Evolutionary conservation across 192 early-diverging fungal species (phyloP), one percentile per base, ranked within the genome.

Genomic region (Helicostylum pulchrum): DNA sequence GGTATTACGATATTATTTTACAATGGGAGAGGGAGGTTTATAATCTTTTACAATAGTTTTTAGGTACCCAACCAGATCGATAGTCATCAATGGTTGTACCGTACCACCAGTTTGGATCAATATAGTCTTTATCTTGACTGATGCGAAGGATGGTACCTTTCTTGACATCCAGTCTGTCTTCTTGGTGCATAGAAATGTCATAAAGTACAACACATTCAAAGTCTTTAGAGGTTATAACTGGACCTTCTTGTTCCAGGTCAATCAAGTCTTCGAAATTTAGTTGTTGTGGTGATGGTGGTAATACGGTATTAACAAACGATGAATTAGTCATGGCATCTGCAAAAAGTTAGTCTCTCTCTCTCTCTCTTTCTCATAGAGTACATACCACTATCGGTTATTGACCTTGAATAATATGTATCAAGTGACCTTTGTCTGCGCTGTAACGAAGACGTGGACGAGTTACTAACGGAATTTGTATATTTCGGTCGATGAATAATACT

Each of bases 151-250:
- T 19, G 12, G 51, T 39, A 23, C 64, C 64, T 49, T 49, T 47
- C 20, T 49, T 46, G 9, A 56, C 20, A 66, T 57, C 46, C 23
- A 66, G 53, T 14, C n/a, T 47, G 15, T 66, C 64, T n/a, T 46
- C 50, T 17, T 66, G 42, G 15, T 66, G 36, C 10, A 36, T 52
- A 20, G 9, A 17, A n/a, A 53, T 57, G 34, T 66, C 64, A 36
- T 53, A 66, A n/a, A 57, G 21, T 30, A 66, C 64, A 20, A 66
- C 54, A 36, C 54, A 66, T 23, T 56, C 7, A 20, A 39, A 66
- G 9, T 59, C 42, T 23, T 39, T 39, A 5, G 36, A 39, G 9
- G 36, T 39, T 50, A 50, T 14, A 2, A 20, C 48, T 14, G 48
- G 48, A 14, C 36, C 36, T 9, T 39, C 36, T 39, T 39, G 36